A percentile compares a stretch with the other conserved stretches of the same genome.
Evolutionary conservation across 106 monocot genomes (phyloP).

Genomic region (Iris macrosiphon): DNA sequence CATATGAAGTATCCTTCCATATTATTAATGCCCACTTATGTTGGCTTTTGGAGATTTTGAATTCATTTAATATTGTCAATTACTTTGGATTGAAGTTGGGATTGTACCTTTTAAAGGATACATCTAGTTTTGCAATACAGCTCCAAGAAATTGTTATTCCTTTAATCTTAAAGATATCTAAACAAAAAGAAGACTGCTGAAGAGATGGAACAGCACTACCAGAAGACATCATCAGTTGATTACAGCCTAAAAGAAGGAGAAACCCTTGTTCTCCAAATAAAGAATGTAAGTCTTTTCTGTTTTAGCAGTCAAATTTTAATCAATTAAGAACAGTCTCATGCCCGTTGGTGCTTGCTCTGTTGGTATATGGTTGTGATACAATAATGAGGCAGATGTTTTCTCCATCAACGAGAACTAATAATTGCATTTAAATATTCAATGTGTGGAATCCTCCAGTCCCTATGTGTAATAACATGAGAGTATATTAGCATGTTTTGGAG

Average conservation of each 20-base stretch:
- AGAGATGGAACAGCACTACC: slow-evolving; percentile 92
- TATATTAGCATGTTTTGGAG: too few species aligned
- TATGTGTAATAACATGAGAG: too few species aligned
- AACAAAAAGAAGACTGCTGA: slow-evolving; percentile 96
- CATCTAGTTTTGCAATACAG: not conserved
- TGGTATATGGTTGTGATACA: too few species aligned
- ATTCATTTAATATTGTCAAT: too few species aligned
- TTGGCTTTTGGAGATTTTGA: not conserved
- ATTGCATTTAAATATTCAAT: too few species aligned
- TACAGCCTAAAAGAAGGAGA: slow-evolving; percentile 98
- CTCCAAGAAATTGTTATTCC: slow-evolving; percentile 24
- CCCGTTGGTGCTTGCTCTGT: too few species aligned
- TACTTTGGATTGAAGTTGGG: too few species aligned
- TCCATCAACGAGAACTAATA: too few species aligned
- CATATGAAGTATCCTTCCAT: slow-evolving; percentile 93
- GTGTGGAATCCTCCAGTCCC: too few species aligned
- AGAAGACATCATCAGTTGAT: slow-evolving; percentile 75
- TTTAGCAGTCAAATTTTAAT: not conserved
- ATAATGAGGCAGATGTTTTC: too few species aligned
- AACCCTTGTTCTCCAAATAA: slow-evolving; percentile 84
- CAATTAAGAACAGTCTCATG: too few species aligned
- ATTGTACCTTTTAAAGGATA: not conserved
- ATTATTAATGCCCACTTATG: not conserved
- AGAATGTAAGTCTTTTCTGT: slow-evolving; percentile 42
- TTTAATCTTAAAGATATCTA: slow-evolving; percentile 74